Evolutionary conservation across 768 basidiomycete species (phyloP).

Genomic region (Coprinopsis cinerea): DNA sequence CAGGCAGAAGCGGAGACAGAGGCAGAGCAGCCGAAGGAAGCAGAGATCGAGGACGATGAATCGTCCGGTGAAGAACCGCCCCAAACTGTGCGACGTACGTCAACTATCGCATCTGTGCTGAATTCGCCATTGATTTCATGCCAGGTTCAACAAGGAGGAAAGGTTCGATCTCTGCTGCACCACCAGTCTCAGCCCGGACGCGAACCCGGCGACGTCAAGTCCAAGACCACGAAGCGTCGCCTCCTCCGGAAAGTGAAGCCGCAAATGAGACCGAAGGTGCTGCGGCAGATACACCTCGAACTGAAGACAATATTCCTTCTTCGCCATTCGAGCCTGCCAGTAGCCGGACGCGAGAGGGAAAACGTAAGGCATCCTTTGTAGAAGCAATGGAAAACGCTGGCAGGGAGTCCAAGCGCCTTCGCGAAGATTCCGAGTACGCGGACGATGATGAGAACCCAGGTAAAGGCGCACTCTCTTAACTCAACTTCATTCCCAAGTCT

Average conservation of each 20-base stretch:
- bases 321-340: conserved; percentile 24
- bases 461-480: conserved; percentile 13
- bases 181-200: conserved; percentile 22
- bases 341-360: conserved; percentile 31
- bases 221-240: conserved; percentile 20
- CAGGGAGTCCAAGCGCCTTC: conserved; percentile 49
- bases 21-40: neutral
- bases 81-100: conserved; percentile 30
- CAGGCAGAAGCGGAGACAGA: neutral
- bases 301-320: conserved; percentile 26
- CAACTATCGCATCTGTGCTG: neutral
- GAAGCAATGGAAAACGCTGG: conserved; percentile 39
- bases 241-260: conserved; percentile 19
- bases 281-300: conserved; percentile 23
- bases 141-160: conserved; percentile 37
- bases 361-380: conserved; percentile 57
- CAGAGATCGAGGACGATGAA: conserved; percentile 10
- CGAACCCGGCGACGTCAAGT: conserved; percentile 24
- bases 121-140: neutral
- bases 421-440: conserved; percentile 64
- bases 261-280: conserved; percentile 22
- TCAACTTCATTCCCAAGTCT: conserved; percentile 7
- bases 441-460: conserved; percentile 58
- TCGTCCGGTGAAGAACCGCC: conserved; percentile 29
- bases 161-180: conserved; percentile 27